These are phyloP conservation scores for Fusarium pilosicola DNA, from an alignment of 2,329 filamentous ascomycete genomes.

Conservation along the genomic window DNA sequence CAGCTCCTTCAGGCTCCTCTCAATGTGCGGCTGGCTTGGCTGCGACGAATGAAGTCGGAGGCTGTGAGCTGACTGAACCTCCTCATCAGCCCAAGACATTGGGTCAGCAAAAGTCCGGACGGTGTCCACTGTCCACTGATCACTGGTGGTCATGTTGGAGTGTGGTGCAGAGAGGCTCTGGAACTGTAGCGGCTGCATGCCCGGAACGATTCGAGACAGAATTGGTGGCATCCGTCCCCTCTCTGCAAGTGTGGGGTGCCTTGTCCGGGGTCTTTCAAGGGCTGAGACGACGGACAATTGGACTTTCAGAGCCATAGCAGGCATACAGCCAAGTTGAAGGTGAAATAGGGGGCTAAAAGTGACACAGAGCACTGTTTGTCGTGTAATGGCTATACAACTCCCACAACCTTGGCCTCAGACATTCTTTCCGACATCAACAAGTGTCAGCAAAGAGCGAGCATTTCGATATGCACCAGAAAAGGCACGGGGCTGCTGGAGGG, in stretches of 20 bases:
- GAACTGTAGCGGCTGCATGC: slow-evolving; percentile 30
- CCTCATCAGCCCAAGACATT: slow-evolving; percentile 33
- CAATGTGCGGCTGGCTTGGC: slow-evolving; percentile 12
- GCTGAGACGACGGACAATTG: slow-evolving; percentile 10
- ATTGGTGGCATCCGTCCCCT: slow-evolving; percentile 24
- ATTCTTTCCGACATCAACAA: background rate
- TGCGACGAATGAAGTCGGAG: slow-evolving; percentile 34
- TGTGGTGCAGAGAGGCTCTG: slow-evolving; percentile 35
- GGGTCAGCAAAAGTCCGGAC: slow-evolving; percentile 16
- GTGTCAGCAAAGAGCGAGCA: slow-evolving; percentile 11
- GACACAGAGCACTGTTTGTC: background rate
- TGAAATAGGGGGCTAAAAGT: background rate
- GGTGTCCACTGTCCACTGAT: slow-evolving; percentile 6
- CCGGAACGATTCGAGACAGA: slow-evolving; percentile 31
- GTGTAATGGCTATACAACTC: background rate
- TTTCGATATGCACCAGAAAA: slow-evolving; percentile 16
- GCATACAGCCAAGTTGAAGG: background rate
- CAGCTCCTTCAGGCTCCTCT: background rate
- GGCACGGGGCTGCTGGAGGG: slow-evolving; percentile 38
- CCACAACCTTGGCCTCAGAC: background rate
- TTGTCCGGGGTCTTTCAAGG: slow-evolving; percentile 26
- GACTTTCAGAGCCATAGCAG: background rate
- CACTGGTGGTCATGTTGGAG: slow-evolving; percentile 11
- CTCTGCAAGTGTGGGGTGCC: slow-evolving; percentile 22
- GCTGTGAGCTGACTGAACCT: slow-evolving; percentile 24